Evolutionary conservation across 805 yeast genomes (phyloP).

Genomic region (Saccharomyces eubayanus): DNA sequence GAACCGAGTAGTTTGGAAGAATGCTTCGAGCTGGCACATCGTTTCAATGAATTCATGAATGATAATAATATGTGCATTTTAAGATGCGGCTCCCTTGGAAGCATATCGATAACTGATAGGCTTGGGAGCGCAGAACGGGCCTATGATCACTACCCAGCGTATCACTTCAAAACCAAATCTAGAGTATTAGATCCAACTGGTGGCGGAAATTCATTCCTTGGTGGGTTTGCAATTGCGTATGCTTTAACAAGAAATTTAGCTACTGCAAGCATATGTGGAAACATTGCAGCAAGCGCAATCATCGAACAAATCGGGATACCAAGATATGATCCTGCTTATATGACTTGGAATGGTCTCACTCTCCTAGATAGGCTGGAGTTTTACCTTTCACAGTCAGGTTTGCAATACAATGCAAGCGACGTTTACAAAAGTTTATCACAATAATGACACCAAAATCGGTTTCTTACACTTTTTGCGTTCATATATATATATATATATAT

Average conservation of each 20-base stretch:
- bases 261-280: constrained; percentile 58
- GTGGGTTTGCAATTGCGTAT: constrained; percentile 64
- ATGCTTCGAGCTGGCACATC: constrained; percentile 38
- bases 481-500: constrained; percentile 1
- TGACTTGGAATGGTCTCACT: constrained; percentile 53
- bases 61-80: constrained; percentile 38
- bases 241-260: constrained; percentile 41
- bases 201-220: constrained; percentile 86
- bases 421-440: constrained; percentile 4
- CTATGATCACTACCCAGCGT: constrained; percentile 58
- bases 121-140: background rate
- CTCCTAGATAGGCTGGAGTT: constrained; percentile 37
- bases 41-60: constrained; percentile 36
- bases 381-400: constrained; percentile 26
- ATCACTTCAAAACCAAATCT: constrained; percentile 40
- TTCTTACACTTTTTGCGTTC: background rate
- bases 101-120: constrained; percentile 36
- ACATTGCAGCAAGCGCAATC: constrained; percentile 70
- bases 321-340: constrained; percentile 22
- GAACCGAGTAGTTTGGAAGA: constrained; percentile 36
- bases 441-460: background rate
- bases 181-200: constrained; percentile 85
- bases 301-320: constrained; percentile 80
- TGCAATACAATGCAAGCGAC: constrained; percentile 4
- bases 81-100: constrained; percentile 72